Evolutionary conservation across 1,284 basidiomycete species (phyloP).

Genomic region (Bjerkandera adusta): DNA sequence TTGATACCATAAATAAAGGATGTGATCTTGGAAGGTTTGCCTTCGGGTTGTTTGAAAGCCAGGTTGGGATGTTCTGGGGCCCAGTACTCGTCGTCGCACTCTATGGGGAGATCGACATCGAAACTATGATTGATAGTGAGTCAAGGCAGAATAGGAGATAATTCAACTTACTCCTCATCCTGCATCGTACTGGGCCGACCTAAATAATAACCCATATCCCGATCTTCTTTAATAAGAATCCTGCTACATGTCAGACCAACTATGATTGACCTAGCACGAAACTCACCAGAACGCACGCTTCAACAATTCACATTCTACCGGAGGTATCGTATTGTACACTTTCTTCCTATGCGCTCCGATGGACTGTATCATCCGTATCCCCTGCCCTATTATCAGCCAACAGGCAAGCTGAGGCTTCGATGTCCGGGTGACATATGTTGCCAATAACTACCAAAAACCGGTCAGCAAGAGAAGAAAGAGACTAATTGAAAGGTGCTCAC

Average conservation of each 20-base stretch:
- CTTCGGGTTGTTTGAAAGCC: conserved; percentile 45
- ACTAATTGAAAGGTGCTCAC: conserved; percentile 27
- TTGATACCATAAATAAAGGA: conserved; percentile 54
- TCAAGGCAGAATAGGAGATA: background rate
- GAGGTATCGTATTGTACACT: conserved; percentile 24
- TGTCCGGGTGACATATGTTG: conserved; percentile 40
- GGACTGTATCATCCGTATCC: conserved; percentile 48
- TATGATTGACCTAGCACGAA: background rate
- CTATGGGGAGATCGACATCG: conserved; percentile 58
- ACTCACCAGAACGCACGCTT: conserved; percentile 73
- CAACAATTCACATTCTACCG: conserved; percentile 48
- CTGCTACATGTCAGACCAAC: conserved; percentile 29
- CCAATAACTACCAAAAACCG: conserved; percentile 34
- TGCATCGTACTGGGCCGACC: conserved; percentile 82
- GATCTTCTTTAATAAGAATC: conserved; percentile 59
- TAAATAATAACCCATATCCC: conserved; percentile 61
- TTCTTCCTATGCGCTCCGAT: conserved; percentile 38
- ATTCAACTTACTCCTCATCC: conserved; percentile 67
- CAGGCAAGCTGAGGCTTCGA: conserved; percentile 36
- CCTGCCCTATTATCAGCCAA: conserved; percentile 19
- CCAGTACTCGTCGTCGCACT: conserved; percentile 70
- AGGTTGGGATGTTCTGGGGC: conserved; percentile 38
- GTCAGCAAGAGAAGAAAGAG: conserved; percentile 8
- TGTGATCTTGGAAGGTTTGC: conserved; percentile 41
- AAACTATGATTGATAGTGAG: conserved; percentile 34